Conservation (phyloP, 139 green algal species). For the Microglena sp. region DNA sequence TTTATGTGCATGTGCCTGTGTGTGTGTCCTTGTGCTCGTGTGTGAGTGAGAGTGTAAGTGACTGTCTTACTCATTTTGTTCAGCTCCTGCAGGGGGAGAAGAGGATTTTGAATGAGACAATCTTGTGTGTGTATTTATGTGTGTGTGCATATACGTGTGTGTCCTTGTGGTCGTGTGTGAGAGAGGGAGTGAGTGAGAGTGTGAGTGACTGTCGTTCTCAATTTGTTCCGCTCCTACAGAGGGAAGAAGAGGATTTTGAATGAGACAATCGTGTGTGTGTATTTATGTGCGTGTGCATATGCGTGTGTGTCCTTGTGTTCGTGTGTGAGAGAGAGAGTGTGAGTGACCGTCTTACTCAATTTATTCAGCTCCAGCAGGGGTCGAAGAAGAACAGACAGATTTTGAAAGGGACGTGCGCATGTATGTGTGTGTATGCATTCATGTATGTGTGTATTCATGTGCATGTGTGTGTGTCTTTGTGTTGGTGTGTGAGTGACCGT, state of each 20-base stretch:
- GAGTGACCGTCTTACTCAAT: background rate
- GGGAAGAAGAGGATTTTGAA: background rate
- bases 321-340: background rate
- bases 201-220: background rate
- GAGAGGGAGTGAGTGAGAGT: background rate
- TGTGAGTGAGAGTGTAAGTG: background rate
- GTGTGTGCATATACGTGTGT: constrained; percentile 8
- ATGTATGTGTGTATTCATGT: no score
- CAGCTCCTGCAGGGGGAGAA: no score
- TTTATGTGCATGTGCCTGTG: constrained; percentile 1
- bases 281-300: background rate
- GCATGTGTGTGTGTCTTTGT: no score
- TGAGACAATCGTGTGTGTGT: background rate
- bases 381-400: no score
- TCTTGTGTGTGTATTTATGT: background rate
- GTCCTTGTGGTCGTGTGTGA: background rate
- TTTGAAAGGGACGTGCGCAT: no score
- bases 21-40: background rate
- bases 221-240: background rate
- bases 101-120: background rate
- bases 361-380: no score
- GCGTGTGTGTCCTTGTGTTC: background rate
- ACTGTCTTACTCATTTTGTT: background rate
- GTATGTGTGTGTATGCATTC: no score
- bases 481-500: no score